phyloP scores from a whole-genome alignment of 768 basidiomycete genomes.

The Hemileccinum impolitum region DNA sequence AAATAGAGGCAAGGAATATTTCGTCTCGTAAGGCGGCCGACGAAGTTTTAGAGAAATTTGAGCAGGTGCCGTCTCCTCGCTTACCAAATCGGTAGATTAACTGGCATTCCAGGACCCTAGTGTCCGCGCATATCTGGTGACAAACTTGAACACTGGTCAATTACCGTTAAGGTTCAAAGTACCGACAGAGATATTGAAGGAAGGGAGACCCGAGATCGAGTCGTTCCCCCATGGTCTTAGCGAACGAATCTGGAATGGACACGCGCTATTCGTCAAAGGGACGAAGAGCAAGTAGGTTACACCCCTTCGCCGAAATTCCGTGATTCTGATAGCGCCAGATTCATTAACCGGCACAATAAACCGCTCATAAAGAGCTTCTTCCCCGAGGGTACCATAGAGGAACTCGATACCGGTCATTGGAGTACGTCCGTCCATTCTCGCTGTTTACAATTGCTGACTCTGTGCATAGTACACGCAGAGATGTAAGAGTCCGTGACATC shows the following conservation, averaged over 20 bases:
- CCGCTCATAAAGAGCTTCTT: constrained; percentile 65
- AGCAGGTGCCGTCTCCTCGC: constrained; percentile 44
- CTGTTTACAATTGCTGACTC: constrained; percentile 4
- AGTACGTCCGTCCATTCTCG: constrained; percentile 42
- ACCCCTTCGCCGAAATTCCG: not conserved
- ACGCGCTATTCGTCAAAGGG: constrained; percentile 75
- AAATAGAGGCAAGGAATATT: constrained; percentile 58
- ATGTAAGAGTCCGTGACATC: constrained; percentile 35
- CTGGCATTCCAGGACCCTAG: constrained; percentile 55
- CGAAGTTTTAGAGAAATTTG: constrained; percentile 54
- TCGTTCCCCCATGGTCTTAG: constrained; percentile 70
- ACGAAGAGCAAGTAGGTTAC: constrained; percentile 61
- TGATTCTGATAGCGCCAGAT: constrained; percentile 39
- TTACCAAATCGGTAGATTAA: constrained; percentile 1
- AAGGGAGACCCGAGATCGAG: constrained; percentile 65
- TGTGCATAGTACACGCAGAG: constrained; percentile 71
- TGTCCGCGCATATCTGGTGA: constrained; percentile 80
- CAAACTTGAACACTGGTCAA: constrained; percentile 56
- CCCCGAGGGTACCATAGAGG: constrained; percentile 60
- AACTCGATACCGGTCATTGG: constrained; percentile 83
- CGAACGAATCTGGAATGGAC: constrained; percentile 52
- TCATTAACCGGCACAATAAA: constrained; percentile 71
- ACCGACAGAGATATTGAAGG: constrained; percentile 63
- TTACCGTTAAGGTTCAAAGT: constrained; percentile 62
- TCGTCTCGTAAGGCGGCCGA: constrained; percentile 69